Evolutionary conservation across 208 protist genomes (phyloP), one percentile per base, ranked within the genome.

Genomic region (Crithidia sp.): DNA sequence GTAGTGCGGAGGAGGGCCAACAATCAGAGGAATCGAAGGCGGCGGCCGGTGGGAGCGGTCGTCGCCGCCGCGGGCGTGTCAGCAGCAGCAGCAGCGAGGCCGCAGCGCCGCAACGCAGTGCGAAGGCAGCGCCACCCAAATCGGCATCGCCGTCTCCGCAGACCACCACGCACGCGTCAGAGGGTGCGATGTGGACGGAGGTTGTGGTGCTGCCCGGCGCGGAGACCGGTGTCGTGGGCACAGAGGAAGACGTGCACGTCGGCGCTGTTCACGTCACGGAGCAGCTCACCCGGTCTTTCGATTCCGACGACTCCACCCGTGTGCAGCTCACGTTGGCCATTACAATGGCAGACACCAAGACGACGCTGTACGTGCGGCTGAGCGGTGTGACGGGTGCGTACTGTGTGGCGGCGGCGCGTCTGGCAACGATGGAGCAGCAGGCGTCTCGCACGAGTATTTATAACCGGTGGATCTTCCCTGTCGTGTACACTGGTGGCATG

Each of bases 391-490:
- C 64, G 56, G 68, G 78, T n/a, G 17, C 41, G 44, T 76, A 59
- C 43, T 67, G 49, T n/a, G 69, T 82, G 13, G 70, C 61, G 41
- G 59, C 49, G 66, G 16, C 47, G 61, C 50, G 36, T 5, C 61
- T 54, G 13, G 45, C 49, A 62, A 41, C 45, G 13, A 40, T 70
- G 47, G 71, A 19, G 36, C 62, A 62, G 41, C 74, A 60, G 57
- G 62, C 71, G 12, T 61, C 64, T 13, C 63, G 68, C 16, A 83
- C 83, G 12, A 74, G 76, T 43, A 9, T 86, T 14, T 68, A 73
- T 37, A 45, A 66, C 10, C 81, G 86, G 5, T 94, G 81, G 76
- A 57, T 81, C 19, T 85, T 59, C 56, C 87, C 89, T 16, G 14
- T 85, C 7, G 28, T 90, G 49, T 70, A 85, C 60, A 67, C 79